These are phyloP conservation scores for Macaranga tanarius DNA, from an alignment of 441 rosid species.

Conservation along the genomic window DNA sequence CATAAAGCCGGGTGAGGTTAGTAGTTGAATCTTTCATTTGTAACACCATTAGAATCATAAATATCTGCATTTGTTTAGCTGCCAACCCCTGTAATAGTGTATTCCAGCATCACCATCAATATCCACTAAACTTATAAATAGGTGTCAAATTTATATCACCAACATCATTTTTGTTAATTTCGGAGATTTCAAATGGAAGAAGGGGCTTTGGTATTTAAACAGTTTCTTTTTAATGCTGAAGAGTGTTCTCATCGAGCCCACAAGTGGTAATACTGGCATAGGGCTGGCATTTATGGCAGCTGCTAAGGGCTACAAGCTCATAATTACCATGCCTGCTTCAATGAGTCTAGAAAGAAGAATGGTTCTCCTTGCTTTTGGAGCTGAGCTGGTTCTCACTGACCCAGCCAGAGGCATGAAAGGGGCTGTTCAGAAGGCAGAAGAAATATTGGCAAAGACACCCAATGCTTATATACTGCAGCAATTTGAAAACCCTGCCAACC, in stretches of 20 bases:
- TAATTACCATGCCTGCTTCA: conserved; percentile 63
- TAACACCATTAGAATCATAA: background rate
- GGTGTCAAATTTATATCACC: background rate
- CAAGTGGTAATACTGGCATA: conserved; percentile 63
- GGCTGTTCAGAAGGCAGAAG: conserved; percentile 56
- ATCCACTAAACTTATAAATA: background rate
- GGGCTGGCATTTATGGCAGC: conserved; percentile 74
- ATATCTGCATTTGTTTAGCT: background rate
- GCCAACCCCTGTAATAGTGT: background rate
- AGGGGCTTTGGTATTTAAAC: background rate
- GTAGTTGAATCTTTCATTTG: conserved; percentile 24
- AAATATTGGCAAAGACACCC: conserved; percentile 48
- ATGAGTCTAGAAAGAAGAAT: conserved; percentile 69
- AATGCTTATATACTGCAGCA: conserved; percentile 52
- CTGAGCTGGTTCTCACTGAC: conserved; percentile 60
- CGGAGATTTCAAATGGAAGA: background rate
- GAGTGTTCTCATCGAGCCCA: conserved; percentile 57
- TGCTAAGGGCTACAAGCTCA: conserved; percentile 56
- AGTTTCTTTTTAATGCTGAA: conserved; percentile 20
- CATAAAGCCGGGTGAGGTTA: conserved; percentile 49
- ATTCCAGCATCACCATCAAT: background rate
- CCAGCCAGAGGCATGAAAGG: conserved; percentile 59
- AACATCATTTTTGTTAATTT: background rate
- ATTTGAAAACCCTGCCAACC: conserved; percentile 65
- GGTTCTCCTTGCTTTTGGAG: conserved; percentile 60